These are phyloP conservation scores for Sechiopsis laciniata DNA, from an alignment of 306 rosid genomes.

Conservation along the genomic window DNA sequence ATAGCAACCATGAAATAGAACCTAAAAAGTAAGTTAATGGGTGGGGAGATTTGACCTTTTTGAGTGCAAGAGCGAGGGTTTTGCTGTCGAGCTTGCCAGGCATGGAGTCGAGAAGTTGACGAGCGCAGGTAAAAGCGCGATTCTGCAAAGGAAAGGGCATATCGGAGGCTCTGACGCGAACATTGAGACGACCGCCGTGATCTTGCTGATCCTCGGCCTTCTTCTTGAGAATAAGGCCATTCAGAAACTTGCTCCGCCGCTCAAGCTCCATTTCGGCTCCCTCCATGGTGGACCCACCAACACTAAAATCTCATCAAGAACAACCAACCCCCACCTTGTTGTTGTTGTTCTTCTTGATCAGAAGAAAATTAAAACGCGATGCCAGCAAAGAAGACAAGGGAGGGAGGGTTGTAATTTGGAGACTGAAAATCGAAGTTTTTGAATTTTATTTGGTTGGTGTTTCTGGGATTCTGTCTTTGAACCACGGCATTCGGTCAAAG, in stretches of 20 bases:
- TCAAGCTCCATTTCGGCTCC: slow-evolving; percentile 83
- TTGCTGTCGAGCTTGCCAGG: slow-evolving; percentile 78
- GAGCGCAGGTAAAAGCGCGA: slow-evolving; percentile 68
- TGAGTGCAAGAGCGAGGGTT: slow-evolving; percentile 71
- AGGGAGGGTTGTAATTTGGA: background rate
- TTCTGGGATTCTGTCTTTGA: slow-evolving; percentile 16
- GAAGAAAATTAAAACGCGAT: too few relatives aligned
- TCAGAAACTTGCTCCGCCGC: slow-evolving; percentile 73
- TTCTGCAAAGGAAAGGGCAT: slow-evolving; percentile 69
- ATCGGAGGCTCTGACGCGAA: slow-evolving; percentile 65
- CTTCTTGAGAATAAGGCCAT: slow-evolving; percentile 73
- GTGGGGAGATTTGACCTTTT: slow-evolving; percentile 45
- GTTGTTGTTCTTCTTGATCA: too few relatives aligned
- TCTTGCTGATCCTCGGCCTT: slow-evolving; percentile 61
- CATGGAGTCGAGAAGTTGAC: slow-evolving; percentile 67
- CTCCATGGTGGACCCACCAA: slow-evolving; percentile 39
- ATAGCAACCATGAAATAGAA: background rate
- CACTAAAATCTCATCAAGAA: slow-evolving; percentile 22
- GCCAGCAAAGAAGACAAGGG: background rate
- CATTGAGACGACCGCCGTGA: slow-evolving; percentile 41
- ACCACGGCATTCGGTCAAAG: background rate
- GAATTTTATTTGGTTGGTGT: background rate
- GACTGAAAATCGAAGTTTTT: background rate
- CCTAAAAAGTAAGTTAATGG: background rate
- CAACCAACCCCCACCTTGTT: too few relatives aligned